Base-by-base conservation (phyloP, 2,329 filamentous ascomycete species). In the Curvularia verruculosa region DNA sequence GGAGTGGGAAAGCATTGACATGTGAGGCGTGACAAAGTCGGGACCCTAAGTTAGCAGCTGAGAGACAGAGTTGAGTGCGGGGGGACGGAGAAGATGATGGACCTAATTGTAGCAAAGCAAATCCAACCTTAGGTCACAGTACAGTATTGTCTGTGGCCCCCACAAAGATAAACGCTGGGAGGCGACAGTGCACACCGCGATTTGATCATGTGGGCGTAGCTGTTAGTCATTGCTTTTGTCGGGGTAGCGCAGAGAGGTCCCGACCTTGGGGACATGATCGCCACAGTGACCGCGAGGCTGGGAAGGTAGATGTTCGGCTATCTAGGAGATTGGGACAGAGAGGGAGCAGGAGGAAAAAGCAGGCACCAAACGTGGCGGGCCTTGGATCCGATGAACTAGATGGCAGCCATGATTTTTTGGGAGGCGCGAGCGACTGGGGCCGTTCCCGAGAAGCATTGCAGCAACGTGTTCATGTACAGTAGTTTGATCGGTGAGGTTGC, bases 331-430 rank as follows among this genome's bases (percentile, higher is more conserved):
- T 59, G 29, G 59, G 65, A 51, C 58, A 54, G 59, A 64, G 52
- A 8, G 4, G 8, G 8, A 8, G 26, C 26, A 29, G 10, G 10
- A 8, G 57, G 53, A 60, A 64, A 59, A 52, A 56, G 59, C 59
- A 63, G 52, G 61, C 57, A 56, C 64, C 56, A 45, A 41, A 37
- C 55, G 56, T 57, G 55, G 58, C 68, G 70, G 69, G 58, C 52
- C 63, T 60, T 56, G 68, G 68, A 69, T 67, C 71, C 68, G 67
- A 49, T 52, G 54, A 64, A 63, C 56, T 43, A 62, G 37, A 52
- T 40, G 31, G 39, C 48, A 53, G 62, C 41, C 49, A 47, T 48
- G 3, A 58, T 3, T 28, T 5, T 28, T 65, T 64, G 64, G 60
- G 61, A 54, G 23, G 48, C 23, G 48, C 36, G 36, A 64, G 54